Base-by-base conservation (phyloP, 2,329 filamentous ascomycete species). In the Talaromyces marneffei region DNA sequence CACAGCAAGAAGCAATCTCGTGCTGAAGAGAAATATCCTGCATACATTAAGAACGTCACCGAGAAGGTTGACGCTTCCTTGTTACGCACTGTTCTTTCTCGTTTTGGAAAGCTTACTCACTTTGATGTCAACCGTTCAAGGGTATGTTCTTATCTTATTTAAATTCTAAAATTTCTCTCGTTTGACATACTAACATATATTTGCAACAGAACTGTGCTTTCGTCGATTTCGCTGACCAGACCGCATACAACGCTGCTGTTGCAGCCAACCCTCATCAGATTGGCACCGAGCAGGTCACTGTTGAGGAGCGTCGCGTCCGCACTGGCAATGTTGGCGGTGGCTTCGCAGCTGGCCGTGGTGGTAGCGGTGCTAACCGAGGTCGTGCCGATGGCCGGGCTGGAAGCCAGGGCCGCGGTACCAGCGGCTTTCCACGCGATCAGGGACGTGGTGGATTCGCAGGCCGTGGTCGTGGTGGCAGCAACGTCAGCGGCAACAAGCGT, bases 41-140 rank as follows among this genome's bases (percentile, higher is more conserved):
- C 89, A 20, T 97, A 97, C 76, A 91, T 99, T 76, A 96, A 96
- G 82, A 96, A 93, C 69, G 93, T 97, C 55, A 93, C 87, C 55
- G 92, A 96, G 35, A 92, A 92, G 78, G 87, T 99, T 57, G 85
- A 90, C 72, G 83, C 87, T 14, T 84, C 86, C 42, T 85, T 91
- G 52, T 81, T 99, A 63, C 88, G 83, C 75, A 81, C 83, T 58
- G 83, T 85, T 59, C 80, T 99, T 57, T 82, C 86, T 67, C 85
- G 87, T 68, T 92, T 87, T 65, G 85, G 85, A 65, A 85, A 87
- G 71, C 73, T 87, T 53, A 78, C 79, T 63, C 86, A 87, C 72
- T 85, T 86, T 68, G 85, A 87, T 70, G 82, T 87, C 67, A 85
- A 81, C 72, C 83, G 85, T 65, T 77, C 77, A 70, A 97, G 96